Percentiles rank a stretch among this genome's conserved stretches.
Conservation (phyloP, 805 yeast species). For the Zygosaccharomyces siamensis region DNA sequence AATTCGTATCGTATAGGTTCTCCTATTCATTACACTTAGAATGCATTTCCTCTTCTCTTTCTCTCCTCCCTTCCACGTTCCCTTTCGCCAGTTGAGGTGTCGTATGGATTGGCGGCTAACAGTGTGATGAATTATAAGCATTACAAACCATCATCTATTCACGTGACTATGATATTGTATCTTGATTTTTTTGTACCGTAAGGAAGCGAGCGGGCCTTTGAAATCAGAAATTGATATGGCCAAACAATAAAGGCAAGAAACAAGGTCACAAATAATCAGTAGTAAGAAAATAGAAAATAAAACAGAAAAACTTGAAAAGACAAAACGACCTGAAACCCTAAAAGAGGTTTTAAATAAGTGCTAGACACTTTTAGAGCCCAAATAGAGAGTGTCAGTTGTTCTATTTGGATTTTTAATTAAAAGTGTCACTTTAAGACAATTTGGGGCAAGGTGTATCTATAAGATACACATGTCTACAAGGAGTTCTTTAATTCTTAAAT, state of each 20-base stretch:
- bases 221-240: neutral
- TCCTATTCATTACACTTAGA: no score
- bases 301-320: no score
- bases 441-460: neutral
- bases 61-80: no score
- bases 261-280: neutral
- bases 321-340: neutral
- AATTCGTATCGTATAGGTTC: no score
- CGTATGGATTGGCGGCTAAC: neutral
- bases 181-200: slow-evolving; percentile 1
- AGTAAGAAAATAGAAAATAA: neutral
- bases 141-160: neutral
- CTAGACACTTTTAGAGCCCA: neutral
- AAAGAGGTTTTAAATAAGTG: neutral
- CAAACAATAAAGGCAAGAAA: neutral
- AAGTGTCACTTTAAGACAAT: neutral
- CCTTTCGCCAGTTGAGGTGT: no score
- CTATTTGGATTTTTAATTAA: neutral
- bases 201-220: neutral
- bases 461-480: slow-evolving; percentile 2
- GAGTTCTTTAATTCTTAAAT: neutral
- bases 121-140: no score
- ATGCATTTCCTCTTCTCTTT: no score
- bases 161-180: neutral
- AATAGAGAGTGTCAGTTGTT: neutral